Evolutionary conservation across 768 basidiomycete species (phyloP).

Genomic region (Amanita pallidorosea): DNA sequence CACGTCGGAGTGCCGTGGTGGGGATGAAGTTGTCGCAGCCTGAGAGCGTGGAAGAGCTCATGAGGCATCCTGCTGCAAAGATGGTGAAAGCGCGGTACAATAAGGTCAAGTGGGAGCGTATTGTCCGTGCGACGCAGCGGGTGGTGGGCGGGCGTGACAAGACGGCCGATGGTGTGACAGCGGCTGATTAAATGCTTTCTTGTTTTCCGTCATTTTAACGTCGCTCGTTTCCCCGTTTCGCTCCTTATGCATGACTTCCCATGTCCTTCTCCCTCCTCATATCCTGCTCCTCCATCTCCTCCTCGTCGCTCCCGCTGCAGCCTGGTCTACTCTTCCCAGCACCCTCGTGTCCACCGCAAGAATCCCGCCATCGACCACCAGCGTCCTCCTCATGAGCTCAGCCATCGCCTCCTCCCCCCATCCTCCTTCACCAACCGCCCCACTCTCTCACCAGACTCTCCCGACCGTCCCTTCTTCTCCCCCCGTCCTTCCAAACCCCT

Average conservation of each 20-base stretch:
- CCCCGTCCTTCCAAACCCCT: conserved; percentile 61
- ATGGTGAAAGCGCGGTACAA: background rate
- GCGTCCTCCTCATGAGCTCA: conserved; percentile 12
- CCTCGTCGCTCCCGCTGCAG: too few relatives aligned
- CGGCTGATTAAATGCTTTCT: background rate
- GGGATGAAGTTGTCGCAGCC: background rate
- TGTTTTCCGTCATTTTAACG: background rate
- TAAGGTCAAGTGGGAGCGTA: background rate
- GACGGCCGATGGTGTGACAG: too few relatives aligned
- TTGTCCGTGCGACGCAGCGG: background rate
- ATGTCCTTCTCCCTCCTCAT: conserved; percentile 33
- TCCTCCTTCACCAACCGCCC: conserved; percentile 11
- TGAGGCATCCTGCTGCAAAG: conserved; percentile 1
- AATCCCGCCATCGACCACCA: background rate
- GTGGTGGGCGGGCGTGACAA: background rate
- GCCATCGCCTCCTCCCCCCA: conserved; percentile 8
- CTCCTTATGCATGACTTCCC: conserved; percentile 23
- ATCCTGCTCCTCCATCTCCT: conserved; percentile 37
- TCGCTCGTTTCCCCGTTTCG: background rate
- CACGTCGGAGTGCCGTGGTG: background rate
- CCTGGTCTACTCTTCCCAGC: conserved; percentile 8
- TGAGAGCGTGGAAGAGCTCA: background rate
- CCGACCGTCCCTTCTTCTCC: conserved; percentile 40
- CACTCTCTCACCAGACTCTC: conserved; percentile 15
- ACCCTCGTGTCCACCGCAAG: background rate